Evolutionary conservation across 2,329 filamentous ascomycete species (phyloP).

Genomic region (Colletotrichum sp.): DNA sequence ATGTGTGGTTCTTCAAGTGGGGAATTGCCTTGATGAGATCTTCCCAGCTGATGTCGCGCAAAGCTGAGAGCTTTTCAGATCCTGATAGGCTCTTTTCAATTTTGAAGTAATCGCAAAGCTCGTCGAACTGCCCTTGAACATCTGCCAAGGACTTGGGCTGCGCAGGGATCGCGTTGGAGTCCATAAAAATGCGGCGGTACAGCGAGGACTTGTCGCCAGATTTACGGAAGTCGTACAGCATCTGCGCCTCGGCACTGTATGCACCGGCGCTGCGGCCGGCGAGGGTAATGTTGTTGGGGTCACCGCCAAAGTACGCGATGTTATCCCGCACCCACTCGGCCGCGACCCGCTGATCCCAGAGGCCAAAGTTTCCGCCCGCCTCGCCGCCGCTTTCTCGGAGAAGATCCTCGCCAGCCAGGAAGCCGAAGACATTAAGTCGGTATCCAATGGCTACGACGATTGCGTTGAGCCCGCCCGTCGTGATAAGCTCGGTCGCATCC

Average conservation of each 20-base stretch:
- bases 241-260: slow-evolving; percentile 46
- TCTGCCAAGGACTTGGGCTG: slow-evolving; percentile 44
- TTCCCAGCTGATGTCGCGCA: slow-evolving; percentile 34
- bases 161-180: slow-evolving; percentile 50
- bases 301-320: slow-evolving; percentile 51
- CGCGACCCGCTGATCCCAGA: slow-evolving; percentile 55
- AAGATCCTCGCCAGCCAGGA: slow-evolving; percentile 46
- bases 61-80: slow-evolving; percentile 32
- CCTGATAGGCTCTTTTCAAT: slow-evolving; percentile 27
- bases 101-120: slow-evolving; percentile 40
- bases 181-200: slow-evolving; percentile 45
- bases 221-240: slow-evolving; percentile 39
- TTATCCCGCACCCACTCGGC: slow-evolving; percentile 56
- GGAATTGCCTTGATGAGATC: slow-evolving; percentile 38
- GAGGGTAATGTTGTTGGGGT: slow-evolving; percentile 42
- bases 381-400: slow-evolving; percentile 24
- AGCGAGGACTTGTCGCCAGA: slow-evolving; percentile 17
- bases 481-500: slow-evolving; percentile 48
- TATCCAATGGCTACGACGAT: slow-evolving; percentile 53
- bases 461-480: slow-evolving; percentile 37
- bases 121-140: slow-evolving; percentile 45
- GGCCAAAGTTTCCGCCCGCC: slow-evolving; percentile 39
- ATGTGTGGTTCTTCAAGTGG: slow-evolving; percentile 49
- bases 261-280: slow-evolving; percentile 50
- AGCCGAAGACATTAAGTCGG: slow-evolving; percentile 52